Conservation (phyloP, 1,284 basidiomycete species). For the Malassezia nana region DNA sequence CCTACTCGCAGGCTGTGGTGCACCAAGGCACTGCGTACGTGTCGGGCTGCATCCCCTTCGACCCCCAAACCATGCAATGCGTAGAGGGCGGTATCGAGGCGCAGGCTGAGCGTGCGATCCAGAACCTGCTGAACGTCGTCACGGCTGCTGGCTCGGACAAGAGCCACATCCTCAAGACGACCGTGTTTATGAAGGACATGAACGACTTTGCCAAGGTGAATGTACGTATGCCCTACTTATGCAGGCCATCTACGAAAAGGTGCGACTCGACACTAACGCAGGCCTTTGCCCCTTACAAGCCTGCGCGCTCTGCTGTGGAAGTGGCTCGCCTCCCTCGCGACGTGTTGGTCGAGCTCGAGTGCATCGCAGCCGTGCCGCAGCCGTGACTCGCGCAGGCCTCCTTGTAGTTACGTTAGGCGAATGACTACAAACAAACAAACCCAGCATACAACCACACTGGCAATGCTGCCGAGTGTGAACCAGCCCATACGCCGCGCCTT, state of each 20-base stretch:
- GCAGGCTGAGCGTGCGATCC: constrained; percentile 73
- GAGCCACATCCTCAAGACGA: constrained; percentile 32
- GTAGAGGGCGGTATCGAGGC: constrained; percentile 66
- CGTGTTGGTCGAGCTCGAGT: constrained; percentile 83
- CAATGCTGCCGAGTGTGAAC: constrained; percentile 38
- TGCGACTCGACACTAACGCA: background rate
- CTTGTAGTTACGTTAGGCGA: constrained; percentile 15
- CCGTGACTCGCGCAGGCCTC: constrained; percentile 4
- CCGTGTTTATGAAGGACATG: constrained; percentile 86
- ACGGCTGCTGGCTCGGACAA: constrained; percentile 59
- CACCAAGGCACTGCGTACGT: constrained; percentile 75
- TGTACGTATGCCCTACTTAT: constrained; percentile 33
- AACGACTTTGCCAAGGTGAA: constrained; percentile 80
- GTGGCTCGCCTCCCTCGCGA: constrained; percentile 66
- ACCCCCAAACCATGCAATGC: constrained; percentile 64
- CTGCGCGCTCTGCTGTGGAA: constrained; percentile 67
- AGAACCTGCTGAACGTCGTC: constrained; percentile 74
- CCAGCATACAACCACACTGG: constrained; percentile 40
- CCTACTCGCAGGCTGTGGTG: constrained; percentile 60
- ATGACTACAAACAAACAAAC: constrained; percentile 45
- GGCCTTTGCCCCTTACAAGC: constrained; percentile 57
- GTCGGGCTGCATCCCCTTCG: constrained; percentile 79
- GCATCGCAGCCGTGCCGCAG: constrained; percentile 55
- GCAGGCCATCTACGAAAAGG: constrained; percentile 44
- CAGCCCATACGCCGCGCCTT: constrained; percentile 45